These are phyloP conservation scores for Dactylella cylindrospora DNA, from an alignment of 2,329 filamentous ascomycete genomes.

Conservation along the genomic window DNA sequence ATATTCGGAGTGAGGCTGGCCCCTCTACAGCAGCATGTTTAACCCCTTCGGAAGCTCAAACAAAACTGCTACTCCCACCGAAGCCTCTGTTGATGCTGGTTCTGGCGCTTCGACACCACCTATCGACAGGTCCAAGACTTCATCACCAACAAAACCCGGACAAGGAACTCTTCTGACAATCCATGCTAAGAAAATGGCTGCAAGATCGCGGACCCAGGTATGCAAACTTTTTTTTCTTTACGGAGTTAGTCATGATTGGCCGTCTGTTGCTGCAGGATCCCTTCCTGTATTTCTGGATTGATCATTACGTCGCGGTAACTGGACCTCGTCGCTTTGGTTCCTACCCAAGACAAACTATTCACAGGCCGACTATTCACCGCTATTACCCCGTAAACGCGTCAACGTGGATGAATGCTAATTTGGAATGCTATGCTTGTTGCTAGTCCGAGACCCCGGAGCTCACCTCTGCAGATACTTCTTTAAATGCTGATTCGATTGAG, in stretches of 20 bases:
- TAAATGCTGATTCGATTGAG: slow-evolving; percentile 19
- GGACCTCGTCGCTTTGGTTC: no score
- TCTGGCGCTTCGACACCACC: slow-evolving; percentile 4
- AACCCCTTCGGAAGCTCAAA: slow-evolving; percentile 15
- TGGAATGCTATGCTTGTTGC: no score
- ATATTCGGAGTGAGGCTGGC: no score
- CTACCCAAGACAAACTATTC: no score
- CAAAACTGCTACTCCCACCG: slow-evolving; percentile 4
- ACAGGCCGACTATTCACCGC: no score
- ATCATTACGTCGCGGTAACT: no score
- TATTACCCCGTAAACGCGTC: no score
- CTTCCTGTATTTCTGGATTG: slow-evolving; percentile 17
- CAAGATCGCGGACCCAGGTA: slow-evolving; percentile 39
- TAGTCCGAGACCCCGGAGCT: slow-evolving; percentile 19
- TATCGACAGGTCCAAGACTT: slow-evolving; percentile 15
- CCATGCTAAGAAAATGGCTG: slow-evolving; percentile 42
- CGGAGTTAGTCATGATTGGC: slow-evolving; percentile 12
- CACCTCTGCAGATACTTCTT: slow-evolving; percentile 32
- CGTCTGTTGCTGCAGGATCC: slow-evolving; percentile 16
- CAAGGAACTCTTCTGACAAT: slow-evolving; percentile 41
- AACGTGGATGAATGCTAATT: no score
- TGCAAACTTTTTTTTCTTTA: neutral
- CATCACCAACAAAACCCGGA: slow-evolving; percentile 36
- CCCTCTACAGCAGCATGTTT: slow-evolving; percentile 21
- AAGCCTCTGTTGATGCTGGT: neutral